Evolutionary conservation across 805 yeast species (phyloP).

Genomic region (Yarrowia phangngaensis): DNA sequence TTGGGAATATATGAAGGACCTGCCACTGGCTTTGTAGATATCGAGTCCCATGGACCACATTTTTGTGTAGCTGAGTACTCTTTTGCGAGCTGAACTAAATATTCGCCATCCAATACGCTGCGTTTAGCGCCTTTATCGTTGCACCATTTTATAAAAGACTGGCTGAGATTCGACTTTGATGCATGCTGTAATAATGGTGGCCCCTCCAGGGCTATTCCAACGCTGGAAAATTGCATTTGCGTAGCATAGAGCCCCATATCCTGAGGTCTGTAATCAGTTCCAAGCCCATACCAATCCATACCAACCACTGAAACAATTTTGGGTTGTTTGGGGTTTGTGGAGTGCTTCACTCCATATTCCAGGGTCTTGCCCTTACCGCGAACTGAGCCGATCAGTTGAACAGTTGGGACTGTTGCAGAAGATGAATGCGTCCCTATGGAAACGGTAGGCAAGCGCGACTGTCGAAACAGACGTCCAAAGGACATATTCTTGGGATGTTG

Average conservation of each 20-base stretch:
- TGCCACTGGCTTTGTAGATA: constrained; percentile 51
- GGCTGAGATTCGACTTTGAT: constrained; percentile 10
- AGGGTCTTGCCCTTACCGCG: constrained; percentile 4
- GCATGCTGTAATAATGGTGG: constrained; percentile 1
- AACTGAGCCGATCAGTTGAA: constrained; percentile 1
- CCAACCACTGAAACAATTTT: constrained; percentile 11
- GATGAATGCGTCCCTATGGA: not conserved
- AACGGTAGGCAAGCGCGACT: constrained; percentile 18
- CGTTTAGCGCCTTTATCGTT: constrained; percentile 1
- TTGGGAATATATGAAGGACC: constrained; percentile 67
- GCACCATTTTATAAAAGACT: constrained; percentile 11
- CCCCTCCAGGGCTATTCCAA: constrained; percentile 10
- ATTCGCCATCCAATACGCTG: constrained; percentile 13
- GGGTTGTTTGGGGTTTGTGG: constrained; percentile 8
- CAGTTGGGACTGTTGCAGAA: not conserved
- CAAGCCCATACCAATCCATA: constrained; percentile 12
- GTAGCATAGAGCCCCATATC: too few relatives aligned
- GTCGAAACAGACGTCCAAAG: constrained; percentile 26
- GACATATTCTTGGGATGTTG: constrained; percentile 8
- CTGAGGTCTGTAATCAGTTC: too few relatives aligned
- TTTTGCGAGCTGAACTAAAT: constrained; percentile 8
- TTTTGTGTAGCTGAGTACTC: constrained; percentile 14
- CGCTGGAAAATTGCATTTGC: constrained; percentile 3
- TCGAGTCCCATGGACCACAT: constrained; percentile 20
- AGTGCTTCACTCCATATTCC: constrained; percentile 16